Evolutionary conservation across 768 basidiomycete genomes (phyloP), one percentile per base, ranked within the genome.

Genomic region (Russula sp.): DNA sequence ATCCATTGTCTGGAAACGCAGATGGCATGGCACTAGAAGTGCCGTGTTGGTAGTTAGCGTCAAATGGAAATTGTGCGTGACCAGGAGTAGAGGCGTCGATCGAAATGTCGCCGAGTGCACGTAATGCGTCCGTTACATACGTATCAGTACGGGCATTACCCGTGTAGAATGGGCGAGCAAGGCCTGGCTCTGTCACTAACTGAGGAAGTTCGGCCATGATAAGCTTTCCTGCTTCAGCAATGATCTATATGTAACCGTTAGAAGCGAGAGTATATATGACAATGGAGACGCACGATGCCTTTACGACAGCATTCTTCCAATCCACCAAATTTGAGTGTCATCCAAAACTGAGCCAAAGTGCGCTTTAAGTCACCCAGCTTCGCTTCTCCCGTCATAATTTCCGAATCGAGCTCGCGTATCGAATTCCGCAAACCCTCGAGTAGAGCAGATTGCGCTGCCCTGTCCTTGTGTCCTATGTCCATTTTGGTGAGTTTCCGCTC

Each of bases 401-500:
- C 88, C 3, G 85, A 81, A 70, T 97, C 94, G 75, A 95, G 79
- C 7, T 73, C 70, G 1, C 86, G 78, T 58, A 96, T 95, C 72
- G 95, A 88, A 18, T 87, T 87, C 58, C 88, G 82, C 32, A 95
- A 76, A 16, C 78, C 77, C 68, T 86, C 86, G 52, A 97, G 76
- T 1, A 79, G 73, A 28, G 93, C 91, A 2, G 86, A 88, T 74
- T 96, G 94, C 60, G 77, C 69, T 2, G 77, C 75, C 40, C 93
- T 76, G 69, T 90, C 89, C 80, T 96, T 98, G 77, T 95, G 85
- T 74, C 94, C 92, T 0, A 89, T 81, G 67, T 82, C 83, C 94
- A 97, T 95, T 78, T 89, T 96, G 75, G 81, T 84, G 42, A 98
- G 81, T 73, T 95, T 96, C 78, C 82, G 90, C 69, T 96, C 93